Evolutionary conservation across 2,329 filamentous ascomycete genomes (phyloP), one percentile per base, ranked within the genome.

Genomic region (Aspergillus caelatus): DNA sequence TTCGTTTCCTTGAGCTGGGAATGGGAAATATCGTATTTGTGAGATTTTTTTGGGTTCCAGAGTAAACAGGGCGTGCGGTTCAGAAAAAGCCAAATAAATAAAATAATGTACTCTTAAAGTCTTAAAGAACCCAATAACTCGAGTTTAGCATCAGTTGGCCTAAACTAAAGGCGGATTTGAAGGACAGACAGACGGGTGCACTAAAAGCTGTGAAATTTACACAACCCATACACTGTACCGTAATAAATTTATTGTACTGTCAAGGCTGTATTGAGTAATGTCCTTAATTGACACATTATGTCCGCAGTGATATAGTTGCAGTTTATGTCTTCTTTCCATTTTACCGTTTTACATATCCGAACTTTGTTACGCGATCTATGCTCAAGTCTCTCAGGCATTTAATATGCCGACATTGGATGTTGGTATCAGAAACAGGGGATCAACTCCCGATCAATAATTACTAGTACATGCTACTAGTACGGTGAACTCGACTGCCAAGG

Each of bases 401-500:
- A 36, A 36, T 36, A 9, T 41, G 39, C 19, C 39, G 16, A 41
- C 9, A 19, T 9, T 41, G 39, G 34, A 41, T 41, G 14, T 8
- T 41, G 36, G 36, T 41, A 41, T 41, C 14, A 34, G 11, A 34
- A 34, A 34, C 11, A 36, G 12, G 32, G 32, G 12, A 34, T 34
- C 32, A 4, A 36, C 34, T 19, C 16, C 14, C 36, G 36, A 39
- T 39, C 39, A 41, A 16, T 16, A 36, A n/a, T 39, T 41, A 48
- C 45, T 48, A 26, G 43, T 46, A 23, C n/a, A 34, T 23, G 14
- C 8, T 45, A 57, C 3, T 41, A 62, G 36, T 58, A 62, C 57
- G 50, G 56, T 19, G 26, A 32, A 34, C 60, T 10, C 21, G n/a
- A 41, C 60, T 48, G 60, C 60, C 46, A 60, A n/a, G 28, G 23